phyloP scores from a whole-genome alignment of 352 stramenopile species.

The Phytophthora sojae region DNA sequence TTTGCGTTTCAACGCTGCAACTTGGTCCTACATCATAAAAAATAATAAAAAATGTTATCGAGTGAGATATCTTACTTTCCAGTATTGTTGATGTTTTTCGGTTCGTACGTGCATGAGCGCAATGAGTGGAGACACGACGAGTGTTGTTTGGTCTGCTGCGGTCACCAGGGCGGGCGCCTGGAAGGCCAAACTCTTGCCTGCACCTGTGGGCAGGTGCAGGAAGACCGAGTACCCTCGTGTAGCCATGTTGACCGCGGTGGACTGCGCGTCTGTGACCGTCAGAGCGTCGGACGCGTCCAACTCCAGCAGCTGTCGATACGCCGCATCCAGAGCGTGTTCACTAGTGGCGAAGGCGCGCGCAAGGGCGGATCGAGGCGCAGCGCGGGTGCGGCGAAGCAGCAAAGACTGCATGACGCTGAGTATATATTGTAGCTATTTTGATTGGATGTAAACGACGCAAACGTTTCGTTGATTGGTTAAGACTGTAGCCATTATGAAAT shows the following conservation, averaged over 20 bases:
- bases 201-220: conserved; percentile 76
- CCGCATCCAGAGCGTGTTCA: conserved; percentile 27
- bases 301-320: conserved; percentile 55
- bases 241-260: conserved; percentile 50
- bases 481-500: conserved; percentile 17
- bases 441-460: conserved; percentile 18
- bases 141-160: conserved; percentile 44
- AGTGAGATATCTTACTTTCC: not conserved
- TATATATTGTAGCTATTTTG: not conserved
- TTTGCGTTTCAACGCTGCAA: conserved; percentile 64
- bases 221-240: conserved; percentile 71
- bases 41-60: not conserved
- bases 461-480: conserved; percentile 10
- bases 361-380: not conserved
- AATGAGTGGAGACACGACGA: conserved; percentile 81
- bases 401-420: conserved; percentile 18
- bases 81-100: not conserved
- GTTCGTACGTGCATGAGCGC: conserved; percentile 77
- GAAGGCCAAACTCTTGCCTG: conserved; percentile 85
- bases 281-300: conserved; percentile 21
- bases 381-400: conserved; percentile 8
- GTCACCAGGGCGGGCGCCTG: conserved; percentile 70
- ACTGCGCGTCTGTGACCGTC: conserved; percentile 52
- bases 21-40: conserved; percentile 62
- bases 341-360: conserved; percentile 7